These are phyloP conservation scores for Phytophthora tubulina DNA, from an alignment of 352 stramenopile genomes.

Conservation along the genomic window DNA sequence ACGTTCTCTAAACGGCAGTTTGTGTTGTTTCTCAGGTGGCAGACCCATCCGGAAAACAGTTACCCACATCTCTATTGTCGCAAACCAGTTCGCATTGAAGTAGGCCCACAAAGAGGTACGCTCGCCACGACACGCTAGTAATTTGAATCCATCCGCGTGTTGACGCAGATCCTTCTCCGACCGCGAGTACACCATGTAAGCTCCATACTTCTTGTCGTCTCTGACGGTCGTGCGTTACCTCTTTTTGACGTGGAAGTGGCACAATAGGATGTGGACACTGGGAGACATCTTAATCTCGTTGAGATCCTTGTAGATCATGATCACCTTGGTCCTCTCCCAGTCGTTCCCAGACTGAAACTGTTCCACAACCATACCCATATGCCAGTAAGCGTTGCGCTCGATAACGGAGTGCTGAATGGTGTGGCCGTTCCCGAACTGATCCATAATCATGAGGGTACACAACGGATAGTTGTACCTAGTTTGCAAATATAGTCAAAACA, in stretches of 20 bases:
- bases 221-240: neutral
- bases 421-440: neutral
- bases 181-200: neutral
- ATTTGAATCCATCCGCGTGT: neutral
- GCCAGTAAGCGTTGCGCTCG: neutral
- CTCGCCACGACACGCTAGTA: neutral
- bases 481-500: neutral
- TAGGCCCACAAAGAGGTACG: neutral
- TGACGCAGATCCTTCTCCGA: neutral
- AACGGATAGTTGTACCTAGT: neutral
- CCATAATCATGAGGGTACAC: neutral
- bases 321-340: neutral
- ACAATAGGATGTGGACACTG: neutral
- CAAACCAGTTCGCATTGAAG: neutral
- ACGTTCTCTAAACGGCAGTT: conserved; percentile 11
- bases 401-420: neutral
- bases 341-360: neutral
- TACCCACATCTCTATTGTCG: conserved; percentile 10
- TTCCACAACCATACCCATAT: neutral
- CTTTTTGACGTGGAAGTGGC: neutral
- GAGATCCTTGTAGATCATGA: neutral
- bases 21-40: conserved; percentile 20
- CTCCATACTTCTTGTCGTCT: neutral
- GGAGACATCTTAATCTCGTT: neutral
- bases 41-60: neutral